Evolutionary conservation across 176 grass and related monocot genomes (phyloP), one percentile per base, ranked within the genome.

Genomic region (Avena insularis): DNA sequence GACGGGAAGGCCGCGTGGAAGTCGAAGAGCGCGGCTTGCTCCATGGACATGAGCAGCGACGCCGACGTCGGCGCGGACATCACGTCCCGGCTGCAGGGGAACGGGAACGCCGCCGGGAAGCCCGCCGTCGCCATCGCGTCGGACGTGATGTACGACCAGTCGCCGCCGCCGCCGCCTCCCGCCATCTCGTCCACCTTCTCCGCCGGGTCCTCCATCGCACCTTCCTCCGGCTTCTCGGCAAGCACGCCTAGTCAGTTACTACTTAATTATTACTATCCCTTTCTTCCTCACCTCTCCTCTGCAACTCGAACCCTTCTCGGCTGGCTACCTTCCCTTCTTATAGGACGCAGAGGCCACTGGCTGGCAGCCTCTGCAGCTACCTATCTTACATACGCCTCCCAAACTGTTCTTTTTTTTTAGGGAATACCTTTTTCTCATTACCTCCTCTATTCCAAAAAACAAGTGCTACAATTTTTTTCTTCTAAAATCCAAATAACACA

Each of bases 121-220:
- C 82, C 76, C 54, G 35, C 74, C 54, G 62, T 35, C 5, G 53
- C 78, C 86, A 85, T 80, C 23, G 71, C 61, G 64, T 92, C 86
- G 62, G 90, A 57, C 46, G 47, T 8, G 19, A 92, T 73, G 90
- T 92, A 92, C 72, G 63, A 23, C 90, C 90, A 89, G 83, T 92
- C 87, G 33, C 63, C 58, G n/a, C 76, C 72, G 31, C 71, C 66
- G 25, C 73, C 91, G 25, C 66, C 78, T 10, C 72, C 88, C 3
- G 27, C 77, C 46, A 89, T 60, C 79, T 86, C 86, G 71, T 83
- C 81, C 93, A 83, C 8, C 88, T 72, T 88, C 75, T 70, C 82
- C 62, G 57, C 67, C 25, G 85, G 62, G 31, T 87, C 73, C 45
- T 92, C 89, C 89, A 90, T 89, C 61, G 86, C 68, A 49, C 66